Evolutionary conservation across 2,329 filamentous ascomycete species (phyloP), one percentile per base, ranked within the genome.

Genomic region (Neonectria magnoliae): DNA sequence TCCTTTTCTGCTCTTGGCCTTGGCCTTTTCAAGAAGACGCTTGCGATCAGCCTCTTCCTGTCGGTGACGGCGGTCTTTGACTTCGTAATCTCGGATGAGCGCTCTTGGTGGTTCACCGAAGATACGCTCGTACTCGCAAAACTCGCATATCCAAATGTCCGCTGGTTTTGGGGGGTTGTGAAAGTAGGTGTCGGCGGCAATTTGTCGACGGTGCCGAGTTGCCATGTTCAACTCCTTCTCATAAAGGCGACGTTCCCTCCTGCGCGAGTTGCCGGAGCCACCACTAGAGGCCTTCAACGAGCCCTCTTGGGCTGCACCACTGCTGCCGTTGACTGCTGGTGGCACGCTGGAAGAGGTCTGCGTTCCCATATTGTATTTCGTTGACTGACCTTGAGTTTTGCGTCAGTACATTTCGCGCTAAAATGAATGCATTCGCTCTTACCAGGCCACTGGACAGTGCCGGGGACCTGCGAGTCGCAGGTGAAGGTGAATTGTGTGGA

Each of bases 401-500:
- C 4, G 33, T 69, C 47, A 74, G 62, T 33, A 65, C 29, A 14
- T 1, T 2, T 36, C 22, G 2, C 20, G 10, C 31, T 36, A 10
- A 9, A 27, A 11, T 7, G 16, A 2, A 38, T 25, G 9, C 3
- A 22, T 31, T 20, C 42, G 22, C 33, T 71, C 66, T 80, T 79
- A 74, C 90, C 88, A 47, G 92, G 92, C 90, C 92, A 93, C 56
- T 90, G 89, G 77, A 93, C 87, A 60, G 91, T 89, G 64, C 91
- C 93, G 1, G 93, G 90, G 41, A 94, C 93, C 76, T 96, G 93
- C 1, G 94, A 95, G 74, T 97, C 93, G 79, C 94, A 98, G 13
- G 93, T 97, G 76, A 99, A 99, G 10, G 96, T 99, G 77, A 99
- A 99, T 73, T 98, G 93, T 0, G 92, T 91, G 61, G 94, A 93